Conservation (phyloP, 768 basidiomycete species). For the Russula sp. region DNA sequence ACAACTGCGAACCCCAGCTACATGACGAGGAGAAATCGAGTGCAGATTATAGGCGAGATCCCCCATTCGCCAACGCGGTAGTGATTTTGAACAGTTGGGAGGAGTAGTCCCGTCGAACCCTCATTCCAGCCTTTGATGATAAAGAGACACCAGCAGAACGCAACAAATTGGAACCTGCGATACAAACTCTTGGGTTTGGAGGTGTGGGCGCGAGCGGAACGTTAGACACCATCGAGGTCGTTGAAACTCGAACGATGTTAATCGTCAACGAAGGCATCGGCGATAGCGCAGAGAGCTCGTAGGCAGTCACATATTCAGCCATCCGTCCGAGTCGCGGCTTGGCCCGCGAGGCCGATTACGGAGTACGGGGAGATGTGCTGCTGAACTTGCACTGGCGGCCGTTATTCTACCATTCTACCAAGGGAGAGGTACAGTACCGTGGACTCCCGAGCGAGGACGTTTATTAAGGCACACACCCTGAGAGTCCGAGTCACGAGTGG, state of each 20-base stretch:
- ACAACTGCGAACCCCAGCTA: constrained; percentile 22
- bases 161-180: no score
- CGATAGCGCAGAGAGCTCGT: neutral
- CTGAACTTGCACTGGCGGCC: neutral
- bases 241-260: no score
- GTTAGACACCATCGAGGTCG: no score
- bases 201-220: no score
- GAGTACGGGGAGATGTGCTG: neutral
- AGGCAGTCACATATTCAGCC: neutral
- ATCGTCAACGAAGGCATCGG: no score
- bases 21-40: neutral
- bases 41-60: no score
- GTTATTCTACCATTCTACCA: no score
- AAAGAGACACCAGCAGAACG: constrained; percentile 11
- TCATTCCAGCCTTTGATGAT: constrained; percentile 20
- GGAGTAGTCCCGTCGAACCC: constrained; percentile 10
- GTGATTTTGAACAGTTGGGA: constrained; percentile 17
- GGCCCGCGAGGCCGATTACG: neutral
- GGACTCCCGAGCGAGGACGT: no score
- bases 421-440: no score
- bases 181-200: no score
- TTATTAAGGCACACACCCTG: no score
- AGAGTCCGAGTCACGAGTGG: no score
- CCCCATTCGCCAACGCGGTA: constrained; percentile 4
- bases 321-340: neutral